These are phyloP conservation scores for Blastocystis sp. DNA, from an alignment of 352 stramenopile species.

Conservation along the genomic window DNA sequence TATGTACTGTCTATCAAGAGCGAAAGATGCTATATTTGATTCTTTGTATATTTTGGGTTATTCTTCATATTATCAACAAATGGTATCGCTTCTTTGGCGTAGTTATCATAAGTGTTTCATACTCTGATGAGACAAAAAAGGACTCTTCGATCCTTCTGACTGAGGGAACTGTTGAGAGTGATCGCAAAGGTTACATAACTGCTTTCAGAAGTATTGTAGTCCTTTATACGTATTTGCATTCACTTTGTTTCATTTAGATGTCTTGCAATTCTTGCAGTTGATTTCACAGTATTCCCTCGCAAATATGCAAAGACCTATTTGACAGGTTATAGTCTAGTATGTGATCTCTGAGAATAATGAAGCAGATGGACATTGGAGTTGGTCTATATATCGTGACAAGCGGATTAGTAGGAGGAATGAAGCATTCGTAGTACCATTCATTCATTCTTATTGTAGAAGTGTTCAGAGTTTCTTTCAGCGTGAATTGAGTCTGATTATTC, in stretches of 20 bases:
- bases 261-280: slow-evolving; percentile 76
- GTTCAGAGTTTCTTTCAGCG: background rate
- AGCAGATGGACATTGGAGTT: slow-evolving; percentile 77
- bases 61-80: background rate
- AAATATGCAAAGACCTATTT: slow-evolving; percentile 79
- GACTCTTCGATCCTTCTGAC: background rate
- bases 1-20: background rate
- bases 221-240: background rate
- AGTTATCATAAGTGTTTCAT: background rate
- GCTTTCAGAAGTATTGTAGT: slow-evolving; percentile 12
- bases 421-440: background rate
- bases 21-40: background rate
- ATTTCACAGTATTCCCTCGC: slow-evolving; percentile 76
- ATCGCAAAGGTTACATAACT: slow-evolving; percentile 23
- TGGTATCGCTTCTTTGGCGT: background rate
- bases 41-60: background rate
- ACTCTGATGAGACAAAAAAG: slow-evolving; percentile 34
- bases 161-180: background rate
- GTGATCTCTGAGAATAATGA: background rate
- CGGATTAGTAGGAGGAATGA: background rate
- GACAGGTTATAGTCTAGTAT: slow-evolving; percentile 73
- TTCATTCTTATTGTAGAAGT: background rate
- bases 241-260: slow-evolving; percentile 61
- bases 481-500: background rate
- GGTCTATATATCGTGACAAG: slow-evolving; percentile 73